Evolutionary conservation across 495 filamentous ascomycete genomes (phyloP), one percentile per base, ranked within the genome.

Genomic region (Tuber aestivum): DNA sequence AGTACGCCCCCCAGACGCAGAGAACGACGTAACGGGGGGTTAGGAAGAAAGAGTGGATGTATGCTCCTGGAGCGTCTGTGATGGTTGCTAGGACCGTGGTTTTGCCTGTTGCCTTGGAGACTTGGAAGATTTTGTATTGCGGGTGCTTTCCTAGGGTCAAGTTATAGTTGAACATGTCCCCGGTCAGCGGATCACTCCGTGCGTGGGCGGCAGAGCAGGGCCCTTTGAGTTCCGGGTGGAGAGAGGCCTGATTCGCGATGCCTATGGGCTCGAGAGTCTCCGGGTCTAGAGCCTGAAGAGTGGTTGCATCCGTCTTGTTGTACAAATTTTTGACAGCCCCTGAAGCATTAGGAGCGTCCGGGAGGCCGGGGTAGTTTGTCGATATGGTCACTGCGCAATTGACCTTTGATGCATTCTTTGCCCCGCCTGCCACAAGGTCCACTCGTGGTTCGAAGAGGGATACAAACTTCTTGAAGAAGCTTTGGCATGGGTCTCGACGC

Each of bases 151-250:
- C 87, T 7, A 89, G 68, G 2, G 86, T 80, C 45, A 93, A 87
- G 81, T 94, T 94, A 85, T 87, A 93, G 81, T 94, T 94, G 85
- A 87, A 93, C n/a, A 92, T 81, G 76, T 94, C 92, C 2, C 93
- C 92, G 0, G 90, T 94, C 0, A 85, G 78, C 0, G 91, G 92
- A 77, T 94, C 91, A 0, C 86, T 85, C n/a, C 89, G 88, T 9
- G 91, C 88, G 81, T 94, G 93, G 4, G 92, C 86, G 35, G 87
- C 89, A 7, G 89, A 87, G 7, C 92, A 76, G 1, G 85, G 88
- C 0, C 93, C 93, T 21, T 86, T 87, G 20, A 95, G 84, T 4
- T 87, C 85, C 0, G 92, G 91, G 77, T 95, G 91, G 14, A 94
- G 84, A 2, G 75, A 77, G 3, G 76, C 72, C 80, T 94, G 93